These are phyloP conservation scores for Ustilago crameri DNA, from an alignment of 1,284 basidiomycete species.

Conservation along the genomic window DNA sequence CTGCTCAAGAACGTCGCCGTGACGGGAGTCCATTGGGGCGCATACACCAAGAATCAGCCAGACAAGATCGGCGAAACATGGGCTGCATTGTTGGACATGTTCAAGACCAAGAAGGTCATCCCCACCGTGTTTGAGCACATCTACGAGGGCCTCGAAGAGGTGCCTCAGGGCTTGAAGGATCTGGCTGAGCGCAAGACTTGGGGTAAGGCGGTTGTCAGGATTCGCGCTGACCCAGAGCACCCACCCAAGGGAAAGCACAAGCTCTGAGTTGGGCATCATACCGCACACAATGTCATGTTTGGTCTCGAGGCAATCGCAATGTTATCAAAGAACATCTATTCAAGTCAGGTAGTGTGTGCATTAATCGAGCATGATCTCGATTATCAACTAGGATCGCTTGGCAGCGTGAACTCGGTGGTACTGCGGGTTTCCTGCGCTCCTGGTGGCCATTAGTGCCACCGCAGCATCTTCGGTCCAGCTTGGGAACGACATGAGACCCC, in stretches of 20 bases:
- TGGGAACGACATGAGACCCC: constrained; percentile 58
- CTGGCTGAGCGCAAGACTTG: constrained; percentile 83
- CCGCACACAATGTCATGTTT: too few species aligned
- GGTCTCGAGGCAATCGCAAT: too few species aligned
- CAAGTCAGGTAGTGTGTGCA: not conserved
- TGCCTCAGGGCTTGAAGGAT: constrained; percentile 73
- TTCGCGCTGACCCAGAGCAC: constrained; percentile 68
- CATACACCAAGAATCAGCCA: constrained; percentile 73
- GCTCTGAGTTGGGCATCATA: constrained; percentile 35
- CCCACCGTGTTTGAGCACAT: constrained; percentile 80
- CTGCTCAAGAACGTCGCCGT: constrained; percentile 84
- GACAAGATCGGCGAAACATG: constrained; percentile 77
- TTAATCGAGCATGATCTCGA: too few species aligned
- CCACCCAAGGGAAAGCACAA: constrained; percentile 55
- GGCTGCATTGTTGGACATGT: constrained; percentile 78
- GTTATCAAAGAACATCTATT: too few species aligned
- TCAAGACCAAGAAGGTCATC: constrained; percentile 76
- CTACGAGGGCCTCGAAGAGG: constrained; percentile 78
- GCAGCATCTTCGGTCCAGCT: constrained; percentile 56
- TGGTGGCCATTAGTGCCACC: constrained; percentile 39
- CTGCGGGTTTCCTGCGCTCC: constrained; percentile 51
- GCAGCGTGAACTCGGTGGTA: constrained; percentile 52
- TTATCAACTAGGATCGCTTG: constrained; percentile 29
- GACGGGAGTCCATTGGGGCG: constrained; percentile 60
- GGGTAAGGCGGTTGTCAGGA: constrained; percentile 84